Base-by-base conservation (phyloP, 495 filamentous ascomycete species). In the Lasiosphaeriaceae sp. region DNA sequence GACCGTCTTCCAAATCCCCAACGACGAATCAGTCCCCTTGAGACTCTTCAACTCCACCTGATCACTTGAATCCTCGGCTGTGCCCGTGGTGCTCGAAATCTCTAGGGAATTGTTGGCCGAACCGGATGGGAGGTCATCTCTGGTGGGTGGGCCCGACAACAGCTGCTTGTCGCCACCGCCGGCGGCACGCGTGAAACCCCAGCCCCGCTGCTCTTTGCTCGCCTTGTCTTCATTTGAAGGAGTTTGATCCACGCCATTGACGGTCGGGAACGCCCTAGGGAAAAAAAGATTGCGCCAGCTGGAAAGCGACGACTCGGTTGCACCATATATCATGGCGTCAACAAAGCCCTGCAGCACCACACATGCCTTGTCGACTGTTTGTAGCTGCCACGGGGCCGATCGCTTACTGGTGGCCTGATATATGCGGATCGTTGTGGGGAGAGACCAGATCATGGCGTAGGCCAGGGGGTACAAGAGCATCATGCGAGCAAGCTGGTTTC, bases 381-480 rank as follows among this genome's bases (percentile, higher is more conserved):
- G 70, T n/a, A 77, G 60, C 2, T 59, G 61, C 51, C 74, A 74
- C 1, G 74, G 72, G 1, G 72, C 67, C 5, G 70, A 39, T 24
- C 62, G 66, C 0, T 66, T 61, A 1, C 56, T 70, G 19, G 64
- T 61, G 17, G 67, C 54, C 47, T 77, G 74, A 57, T 77, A 76
- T 19, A 77, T 74, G 17, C 74, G 67, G 52, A 77, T 68, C 0
- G 55, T 37, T 0, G 74, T 77, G 0, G 74, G 74, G 34, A 77
- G 72, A 1, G 67, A 71, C 74, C 74, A 77, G 12, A 76, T 66
- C 3, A 74, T 39, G 65, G 74, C 72, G 52, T 77, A 77, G 6
- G 73, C 67, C 0, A 76, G 55, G 9, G 73, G 74, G 50, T 77
- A 77, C 20, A 63, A 55, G 63, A 77, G 71, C 74, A 77, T 77